phyloP scores from a whole-genome alignment of 2,329 filamentous ascomycete genomes.

The Nigrospora osmanthi region DNA sequence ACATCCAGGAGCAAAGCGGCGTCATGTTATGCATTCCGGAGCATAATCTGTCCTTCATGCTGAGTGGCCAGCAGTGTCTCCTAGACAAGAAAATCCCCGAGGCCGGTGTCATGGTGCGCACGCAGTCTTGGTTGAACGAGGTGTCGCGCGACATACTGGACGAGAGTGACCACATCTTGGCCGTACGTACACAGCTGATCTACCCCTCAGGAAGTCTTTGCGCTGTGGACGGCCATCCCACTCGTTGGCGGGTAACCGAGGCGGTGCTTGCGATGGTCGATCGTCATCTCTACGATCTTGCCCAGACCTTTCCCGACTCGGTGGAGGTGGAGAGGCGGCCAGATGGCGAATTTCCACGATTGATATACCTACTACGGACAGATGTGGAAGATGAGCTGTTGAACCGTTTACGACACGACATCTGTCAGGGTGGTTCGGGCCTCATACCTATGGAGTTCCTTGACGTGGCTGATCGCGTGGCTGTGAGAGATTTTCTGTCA shows the following conservation, averaged over 20 bases:
- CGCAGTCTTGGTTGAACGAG: conserved; percentile 40
- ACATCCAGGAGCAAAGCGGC: conserved; percentile 34
- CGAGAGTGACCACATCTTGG: conserved; percentile 50
- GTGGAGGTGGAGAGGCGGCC: conserved; percentile 38
- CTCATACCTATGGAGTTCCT: conserved; percentile 22
- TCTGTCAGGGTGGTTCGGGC: conserved; percentile 23
- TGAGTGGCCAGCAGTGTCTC: conserved; percentile 52
- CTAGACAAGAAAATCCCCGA: conserved; percentile 33
- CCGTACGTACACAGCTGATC: conserved; percentile 45
- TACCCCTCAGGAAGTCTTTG: conserved; percentile 44
- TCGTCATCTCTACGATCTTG: conserved; percentile 27
- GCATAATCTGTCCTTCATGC: conserved; percentile 53
- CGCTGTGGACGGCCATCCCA: conserved; percentile 41
- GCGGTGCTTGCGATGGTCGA: conserved; percentile 32
- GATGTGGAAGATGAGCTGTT: conserved; percentile 38
- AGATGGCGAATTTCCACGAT: conserved; percentile 40
- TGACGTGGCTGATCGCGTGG: conserved; percentile 17
- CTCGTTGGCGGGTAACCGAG: conserved; percentile 39
- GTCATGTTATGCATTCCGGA: conserved; percentile 55
- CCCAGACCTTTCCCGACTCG: conserved; percentile 24
- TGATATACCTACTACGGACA: conserved; percentile 44
- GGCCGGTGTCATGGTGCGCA: conserved; percentile 38
- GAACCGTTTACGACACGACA: conserved; percentile 27
- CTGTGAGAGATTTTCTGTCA: conserved; percentile 19
- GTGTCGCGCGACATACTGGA: conserved; percentile 54